Evolutionary conservation across 2,329 filamentous ascomycete genomes (phyloP).

Genomic region (Microsporum canis): DNA sequence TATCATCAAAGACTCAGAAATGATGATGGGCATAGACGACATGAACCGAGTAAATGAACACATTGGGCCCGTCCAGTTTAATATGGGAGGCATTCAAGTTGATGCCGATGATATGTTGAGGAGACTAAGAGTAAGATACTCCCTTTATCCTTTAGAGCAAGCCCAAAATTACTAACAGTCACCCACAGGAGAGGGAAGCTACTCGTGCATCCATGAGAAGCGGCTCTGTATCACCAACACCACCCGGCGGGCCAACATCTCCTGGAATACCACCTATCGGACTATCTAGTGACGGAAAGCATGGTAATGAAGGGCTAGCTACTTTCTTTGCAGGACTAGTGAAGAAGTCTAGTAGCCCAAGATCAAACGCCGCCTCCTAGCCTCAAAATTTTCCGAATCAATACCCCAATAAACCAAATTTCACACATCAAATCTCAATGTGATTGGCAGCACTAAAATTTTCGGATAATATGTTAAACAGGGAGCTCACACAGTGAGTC

Average conservation of each 20-base stretch:
- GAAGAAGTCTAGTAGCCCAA: conserved; percentile 38
- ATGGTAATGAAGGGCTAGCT: conserved; percentile 49
- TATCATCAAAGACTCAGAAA: conserved; percentile 25
- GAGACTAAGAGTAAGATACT: conserved; percentile 56
- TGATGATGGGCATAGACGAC: conserved; percentile 27
- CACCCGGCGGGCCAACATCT: conserved; percentile 15
- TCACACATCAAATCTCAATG: neutral
- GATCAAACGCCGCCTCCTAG: conserved; percentile 25
- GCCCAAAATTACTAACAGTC: neutral
- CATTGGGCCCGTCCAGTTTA: conserved; percentile 91
- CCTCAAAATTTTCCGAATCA: neutral
- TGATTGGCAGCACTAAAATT: neutral
- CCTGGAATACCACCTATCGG: conserved; percentile 17
- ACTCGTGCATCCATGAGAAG: conserved; percentile 27
- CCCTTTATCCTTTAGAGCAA: conserved; percentile 4
- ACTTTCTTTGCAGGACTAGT: conserved; percentile 50
- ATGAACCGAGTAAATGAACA: conserved; percentile 54
- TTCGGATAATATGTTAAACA: neutral
- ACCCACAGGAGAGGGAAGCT: conserved; percentile 34
- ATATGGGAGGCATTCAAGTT: conserved; percentile 94
- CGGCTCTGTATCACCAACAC: conserved; percentile 22
- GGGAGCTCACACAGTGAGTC: neutral
- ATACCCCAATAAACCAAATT: too few relatives aligned
- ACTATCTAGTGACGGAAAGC: conserved; percentile 34
- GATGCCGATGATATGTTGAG: conserved; percentile 90